Percentiles rank a stretch among this genome's conserved stretches.
Conservation (phyloP, 2,329 filamentous ascomycete genomes). For the Cladosporium sp. region DNA sequence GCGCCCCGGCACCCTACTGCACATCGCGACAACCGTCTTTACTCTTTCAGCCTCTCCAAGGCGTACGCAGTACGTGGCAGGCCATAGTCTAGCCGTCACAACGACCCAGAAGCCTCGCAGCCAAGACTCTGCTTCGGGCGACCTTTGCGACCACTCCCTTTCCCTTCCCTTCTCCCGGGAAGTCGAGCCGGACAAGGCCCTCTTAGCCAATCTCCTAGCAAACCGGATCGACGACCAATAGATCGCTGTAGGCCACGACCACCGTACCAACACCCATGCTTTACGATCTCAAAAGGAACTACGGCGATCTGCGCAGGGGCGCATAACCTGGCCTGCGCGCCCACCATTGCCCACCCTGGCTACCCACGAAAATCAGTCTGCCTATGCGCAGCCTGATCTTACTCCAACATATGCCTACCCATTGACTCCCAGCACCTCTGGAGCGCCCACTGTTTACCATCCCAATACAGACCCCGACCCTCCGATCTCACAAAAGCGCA, state of each 20-base stretch:
- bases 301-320: slow-evolving; percentile 17
- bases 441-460: slow-evolving; percentile 21
- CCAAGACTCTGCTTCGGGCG: slow-evolving; percentile 15
- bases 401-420: slow-evolving; percentile 56
- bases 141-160: slow-evolving; percentile 1
- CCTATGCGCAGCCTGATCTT: slow-evolving; percentile 83
- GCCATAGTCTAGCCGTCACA: neutral
- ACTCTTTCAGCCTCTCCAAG: neutral
- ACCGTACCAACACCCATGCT: slow-evolving; percentile 10
- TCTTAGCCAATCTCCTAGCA: slow-evolving; percentile 5
- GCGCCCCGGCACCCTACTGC: slow-evolving; percentile 6
- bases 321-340: slow-evolving; percentile 11
- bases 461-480: slow-evolving; percentile 17
- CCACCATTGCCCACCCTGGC: slow-evolving; percentile 33
- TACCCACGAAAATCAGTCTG: slow-evolving; percentile 55
- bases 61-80: neutral
- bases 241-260: neutral
- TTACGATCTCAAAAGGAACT: neutral
- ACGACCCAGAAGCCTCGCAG: neutral
- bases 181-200: slow-evolving; percentile 1
- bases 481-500: slow-evolving; percentile 27
- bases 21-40: neutral
- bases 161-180: neutral
- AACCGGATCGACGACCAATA: slow-evolving; percentile 12
- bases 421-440: slow-evolving; percentile 24